Base-by-base conservation (phyloP, 2,329 filamentous ascomycete genomes). In the Aspergillus cejpii region DNA sequence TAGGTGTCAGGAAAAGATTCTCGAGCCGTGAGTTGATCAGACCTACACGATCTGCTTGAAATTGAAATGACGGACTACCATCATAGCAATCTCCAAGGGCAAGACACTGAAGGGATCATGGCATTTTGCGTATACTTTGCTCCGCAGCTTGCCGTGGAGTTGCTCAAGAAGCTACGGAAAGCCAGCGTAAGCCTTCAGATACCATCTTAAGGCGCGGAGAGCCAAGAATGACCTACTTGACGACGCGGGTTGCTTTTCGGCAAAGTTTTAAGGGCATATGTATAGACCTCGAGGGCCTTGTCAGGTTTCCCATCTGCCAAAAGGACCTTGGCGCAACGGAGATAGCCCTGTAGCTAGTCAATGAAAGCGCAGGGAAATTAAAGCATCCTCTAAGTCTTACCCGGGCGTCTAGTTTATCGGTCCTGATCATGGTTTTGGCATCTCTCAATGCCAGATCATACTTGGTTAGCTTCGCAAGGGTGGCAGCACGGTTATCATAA, bases 241-340 rank as follows among this genome's bases (percentile, higher is more conserved):
- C 60, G 58, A 15, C 59, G 51, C 6, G 59, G 48, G 43, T 72
- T 65, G 23, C 65, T 59, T n/a, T 64, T 56, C 7, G 70, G 64
- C 15, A 81, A 65, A 37, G 66, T 70, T 48, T 74, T 76, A 51
- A 82, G 62, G n/a, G 76, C 80, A 56, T 78, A 75, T 20, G 73
- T 69, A 60, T 81, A 82, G 19, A 81, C 72, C 8, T 74, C 70
- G 10, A 78, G 54, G 5, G 80, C 80, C 19, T 71, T 72, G n/a
- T 73, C 68, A 2, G 65, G 59, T 55, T 76, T 79, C 8, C 70
- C 67, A 63, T 75, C 72, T 47, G 68, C 48, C 8, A 66, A 51
- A 20, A 73, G 64, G 5, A 70, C 58, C 45, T 73, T 74, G 2
- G 72, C 77, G 20, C 74, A 75, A 42, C 78, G 74, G 21, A 81